Base-by-base conservation (phyloP, 805 yeast species). In the Kuraishia cidri region DNA sequence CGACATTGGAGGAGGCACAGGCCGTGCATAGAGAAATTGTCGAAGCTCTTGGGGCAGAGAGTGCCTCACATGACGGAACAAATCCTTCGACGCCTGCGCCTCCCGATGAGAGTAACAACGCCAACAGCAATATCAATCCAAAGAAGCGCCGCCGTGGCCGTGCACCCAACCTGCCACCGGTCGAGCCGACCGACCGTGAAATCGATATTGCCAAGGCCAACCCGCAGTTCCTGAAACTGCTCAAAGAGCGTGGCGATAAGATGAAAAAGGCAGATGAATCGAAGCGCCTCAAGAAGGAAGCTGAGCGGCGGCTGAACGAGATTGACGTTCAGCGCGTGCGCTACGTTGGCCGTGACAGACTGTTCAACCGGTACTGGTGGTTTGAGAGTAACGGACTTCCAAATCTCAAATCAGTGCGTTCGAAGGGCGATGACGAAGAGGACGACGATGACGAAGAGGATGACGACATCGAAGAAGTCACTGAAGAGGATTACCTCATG, bases 301-400 rank as follows among this genome's bases (percentile, higher is more conserved):
- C 76, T 12, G 95, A 84, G 44, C 66, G 62, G 38, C 64, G 72
- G 37, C 59, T 92, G 16, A 67, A 68, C 29, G 86, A 79, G 43
- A 58, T 75, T 31, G 95, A 88, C 46, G 66, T 79, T 38, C 95
- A 86, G 50, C 60, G 97, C 36, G 66, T 87, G 30, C 71, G 72
- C 34, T 64, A 74, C 20, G 59, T 92, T 18, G 98, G 98, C 2
- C 69, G 76, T 37, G 98, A 92, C 54, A 62, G 95, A 32, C 71
- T 73, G 37, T 87, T 65, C 52, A 92, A 92, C 58, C 65, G 88
- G 42, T 92, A 90, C 52, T 92, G 95, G 94, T 92, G 95, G 95
- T 76, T 87, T 49, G 97, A 90, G 47, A 66, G 68, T 40, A 80
- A 81, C 47, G 98, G 97, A 1, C 62, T 86, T 30, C 85, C 87